Base-by-base conservation (phyloP, 371 early-diverging fungal species). In the Parasitella parasitica region DNA sequence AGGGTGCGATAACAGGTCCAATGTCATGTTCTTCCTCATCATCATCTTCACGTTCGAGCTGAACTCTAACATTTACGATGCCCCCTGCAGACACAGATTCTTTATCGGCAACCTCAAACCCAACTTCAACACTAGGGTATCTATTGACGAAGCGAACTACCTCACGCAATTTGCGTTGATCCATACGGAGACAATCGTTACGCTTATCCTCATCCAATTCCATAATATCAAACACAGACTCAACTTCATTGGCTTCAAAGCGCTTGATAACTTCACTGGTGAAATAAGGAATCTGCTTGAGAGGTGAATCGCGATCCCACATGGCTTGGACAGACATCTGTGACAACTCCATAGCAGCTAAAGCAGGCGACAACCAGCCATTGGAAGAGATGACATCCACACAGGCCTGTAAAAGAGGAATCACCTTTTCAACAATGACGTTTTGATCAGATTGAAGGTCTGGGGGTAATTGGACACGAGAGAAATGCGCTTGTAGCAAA, bases 321-420 rank as follows among this genome's bases (percentile, higher is more conserved):
- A 95, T 82, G n/a, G 97, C 97, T 82, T 97, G 97, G 9, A 97
- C 95, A 51, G 79, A 76, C 97, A 97, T 97, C 77, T 98, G 99
- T 22, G 92, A 88, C 71, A 97, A 66, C 70, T 98, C 98, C 98
- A 97, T 97, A 4, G 95, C 83, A 1, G 93, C 86, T 57, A 97
- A 69, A 12, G 95, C 96, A 5, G 97, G 95, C 1, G 86, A 78
- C 55, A 97, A 82, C 95, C 95, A 97, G 22, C 95, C 96, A 62
- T 90, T 89, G 16, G 92, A 91, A 39, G 94, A 90, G 48, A 96
- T 89, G 11, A 98, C 97, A 76, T 98, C 99, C 6, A 97, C 97
- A 66, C 90, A 85, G 0, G 98, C 97, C 70, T 98, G 97, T 41
- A 98, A 64, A 36, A 98, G 75, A 15, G 92, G 92, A 62, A 95